These are phyloP conservation scores for Sarcocystis neurona DNA, from an alignment of 169 alveolate species.

Conservation along the genomic window DNA sequence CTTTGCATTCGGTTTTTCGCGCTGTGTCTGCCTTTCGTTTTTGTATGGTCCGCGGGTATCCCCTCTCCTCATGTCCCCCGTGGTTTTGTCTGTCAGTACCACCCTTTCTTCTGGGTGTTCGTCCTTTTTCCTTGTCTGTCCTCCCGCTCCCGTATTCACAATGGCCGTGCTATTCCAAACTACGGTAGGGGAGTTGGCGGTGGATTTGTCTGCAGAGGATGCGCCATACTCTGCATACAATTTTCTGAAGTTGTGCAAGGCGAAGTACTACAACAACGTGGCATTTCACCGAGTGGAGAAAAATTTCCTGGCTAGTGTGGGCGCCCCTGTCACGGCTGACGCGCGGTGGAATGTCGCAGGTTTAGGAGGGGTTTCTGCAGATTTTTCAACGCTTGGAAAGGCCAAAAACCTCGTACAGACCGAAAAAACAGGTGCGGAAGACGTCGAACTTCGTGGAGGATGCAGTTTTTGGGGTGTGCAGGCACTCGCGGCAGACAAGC, in stretches of 20 bases:
- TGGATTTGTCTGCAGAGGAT: constrained; percentile 77
- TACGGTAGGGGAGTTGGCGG: constrained; percentile 89
- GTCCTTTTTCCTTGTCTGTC: too few species aligned
- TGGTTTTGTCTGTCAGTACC: not conserved
- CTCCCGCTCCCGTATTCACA: too few species aligned
- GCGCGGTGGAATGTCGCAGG: constrained; percentile 36
- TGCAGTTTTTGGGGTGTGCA: constrained; percentile 63
- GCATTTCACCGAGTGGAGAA: constrained; percentile 86
- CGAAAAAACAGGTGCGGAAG: constrained; percentile 65
- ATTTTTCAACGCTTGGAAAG: too few species aligned
- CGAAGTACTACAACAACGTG: constrained; percentile 88
- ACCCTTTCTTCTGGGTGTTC: too few species aligned
- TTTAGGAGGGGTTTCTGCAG: too few species aligned
- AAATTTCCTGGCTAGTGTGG: constrained; percentile 84
- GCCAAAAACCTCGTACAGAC: not conserved
- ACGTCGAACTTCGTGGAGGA: constrained; percentile 40
- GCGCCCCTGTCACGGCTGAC: constrained; percentile 68
- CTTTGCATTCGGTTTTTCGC: not conserved
- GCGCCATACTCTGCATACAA: constrained; percentile 75
- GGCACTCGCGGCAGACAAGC: not conserved
- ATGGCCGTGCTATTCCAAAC: constrained; percentile 94
- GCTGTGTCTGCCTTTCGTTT: not conserved
- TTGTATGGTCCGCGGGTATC: not conserved
- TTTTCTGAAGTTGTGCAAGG: constrained; percentile 89
- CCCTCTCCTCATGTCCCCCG: not conserved